phyloP scores from a whole-genome alignment of 441 rosid species.

The Adansonia rubrostipa region DNA sequence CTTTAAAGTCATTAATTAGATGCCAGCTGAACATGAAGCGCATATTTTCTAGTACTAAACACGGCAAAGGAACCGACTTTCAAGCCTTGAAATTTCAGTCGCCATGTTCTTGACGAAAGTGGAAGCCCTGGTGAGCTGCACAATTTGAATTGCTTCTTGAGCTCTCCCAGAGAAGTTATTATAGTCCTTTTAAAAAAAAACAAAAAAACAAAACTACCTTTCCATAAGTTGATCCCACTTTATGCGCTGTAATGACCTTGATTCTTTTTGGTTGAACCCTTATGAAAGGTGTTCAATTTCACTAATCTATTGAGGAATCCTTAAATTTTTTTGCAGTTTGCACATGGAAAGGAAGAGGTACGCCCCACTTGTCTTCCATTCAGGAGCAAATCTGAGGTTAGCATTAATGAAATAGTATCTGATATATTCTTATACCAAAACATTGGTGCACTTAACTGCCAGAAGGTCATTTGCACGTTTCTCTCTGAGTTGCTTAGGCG shows the following conservation, averaged over 20 bases:
- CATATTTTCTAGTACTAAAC: not conserved
- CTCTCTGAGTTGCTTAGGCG: constrained; percentile 26
- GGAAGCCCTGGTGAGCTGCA: constrained; percentile 3
- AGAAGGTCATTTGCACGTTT: constrained; percentile 16
- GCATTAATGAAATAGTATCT: constrained; percentile 14
- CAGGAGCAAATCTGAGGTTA: constrained; percentile 49
- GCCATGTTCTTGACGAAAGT: constrained; percentile 17
- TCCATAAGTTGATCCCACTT: not conserved
- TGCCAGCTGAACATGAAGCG: constrained; percentile 1
- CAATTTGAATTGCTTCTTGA: not conserved
- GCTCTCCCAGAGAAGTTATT: not conserved
- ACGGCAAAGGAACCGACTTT: not conserved
- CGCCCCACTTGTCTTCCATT: constrained; percentile 31
- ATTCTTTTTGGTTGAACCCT: not conserved
- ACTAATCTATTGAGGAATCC: not conserved
- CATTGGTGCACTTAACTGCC: not conserved
- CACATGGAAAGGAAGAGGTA: constrained; percentile 51
- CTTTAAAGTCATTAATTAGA: not conserved
- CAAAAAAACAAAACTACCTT: not conserved
- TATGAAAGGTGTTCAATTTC: not conserved
- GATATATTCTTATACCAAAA: constrained; percentile 1
- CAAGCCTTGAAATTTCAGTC: constrained; percentile 3
- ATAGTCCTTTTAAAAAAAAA: not conserved
- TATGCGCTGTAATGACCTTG: not conserved
- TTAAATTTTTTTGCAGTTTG: constrained; percentile 40